A percentile compares a stretch with the other conserved stretches of the same genome.
Evolutionary conservation across 169 alveolate genomes (phyloP).

Genomic region (Ichthyophthirius multifiliis): DNA sequence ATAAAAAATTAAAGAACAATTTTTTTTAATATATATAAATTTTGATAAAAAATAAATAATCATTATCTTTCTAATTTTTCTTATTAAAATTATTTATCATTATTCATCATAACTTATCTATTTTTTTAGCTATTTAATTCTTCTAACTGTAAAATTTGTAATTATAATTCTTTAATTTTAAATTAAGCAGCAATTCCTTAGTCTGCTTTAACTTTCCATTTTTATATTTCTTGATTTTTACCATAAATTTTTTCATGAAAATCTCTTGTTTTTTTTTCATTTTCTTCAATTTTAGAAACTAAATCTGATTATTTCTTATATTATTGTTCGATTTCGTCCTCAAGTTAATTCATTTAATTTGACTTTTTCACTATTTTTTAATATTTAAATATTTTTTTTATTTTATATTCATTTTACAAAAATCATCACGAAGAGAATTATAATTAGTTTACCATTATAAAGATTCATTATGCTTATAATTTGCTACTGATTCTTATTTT

Average conservation of each 20-base stretch:
- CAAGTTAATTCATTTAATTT: slow-evolving; percentile 6
- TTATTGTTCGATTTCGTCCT: not conserved
- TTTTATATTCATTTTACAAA: not conserved
- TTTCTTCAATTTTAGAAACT: not conserved
- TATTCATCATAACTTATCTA: too few species aligned
- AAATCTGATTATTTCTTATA: not conserved
- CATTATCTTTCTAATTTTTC: too few species aligned
- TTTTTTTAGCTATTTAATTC: too few species aligned
- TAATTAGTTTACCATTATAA: not conserved
- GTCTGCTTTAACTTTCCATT: not conserved
- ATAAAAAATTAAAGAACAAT: too few species aligned
- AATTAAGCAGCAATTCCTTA: not conserved
- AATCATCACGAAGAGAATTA: not conserved
- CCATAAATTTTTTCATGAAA: not conserved
- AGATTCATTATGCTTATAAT: not conserved
- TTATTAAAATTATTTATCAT: too few species aligned
- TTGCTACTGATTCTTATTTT: not conserved
- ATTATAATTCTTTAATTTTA: not conserved
- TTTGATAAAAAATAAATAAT: too few species aligned
- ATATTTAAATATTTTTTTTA: not conserved
- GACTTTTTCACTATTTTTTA: not conserved
- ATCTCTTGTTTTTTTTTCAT: not conserved
- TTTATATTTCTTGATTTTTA: not conserved
- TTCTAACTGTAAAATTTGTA: too few species aligned
- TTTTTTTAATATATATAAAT: too few species aligned